Evolutionary conservation across 169 alveolate genomes (phyloP), one percentile per base, ranked within the genome.

Genomic region (Toxoplasma gondii): DNA sequence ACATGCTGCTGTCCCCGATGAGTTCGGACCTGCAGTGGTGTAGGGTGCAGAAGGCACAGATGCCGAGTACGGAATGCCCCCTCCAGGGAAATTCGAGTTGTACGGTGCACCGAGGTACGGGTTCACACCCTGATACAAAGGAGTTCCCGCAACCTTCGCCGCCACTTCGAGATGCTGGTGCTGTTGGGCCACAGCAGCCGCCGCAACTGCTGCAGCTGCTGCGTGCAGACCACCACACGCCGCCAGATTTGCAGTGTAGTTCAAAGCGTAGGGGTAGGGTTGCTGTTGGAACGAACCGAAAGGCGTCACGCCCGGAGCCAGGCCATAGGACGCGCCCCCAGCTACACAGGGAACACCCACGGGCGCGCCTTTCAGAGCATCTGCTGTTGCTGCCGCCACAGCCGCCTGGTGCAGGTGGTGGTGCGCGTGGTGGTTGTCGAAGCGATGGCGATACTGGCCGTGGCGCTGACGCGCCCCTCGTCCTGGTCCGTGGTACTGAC

Each of bases 101-200:
- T 78, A 78, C 87, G 87, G 53, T 19, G 87, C 87, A n/a, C 87
- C 87, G 87, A 78, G 41, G 87, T 38, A 78, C 43, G 45, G 87
- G 34, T 19, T 7, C 38, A 82, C 67, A 24, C 90, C 39, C 90
- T 38, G 90, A 38, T 82, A 82, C 67, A 82, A 16, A 36, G 90
- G 67, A 7, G 90, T 41, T 10, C 70, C 67, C 67, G 67, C 54
- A 82, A n/a, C 90, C 38, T 82, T 82, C 70, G 90, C 90, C 22
- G 90, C 90, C 36, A n/a, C 90, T 74, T 74, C 84, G 22, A 74
- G 84, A 12, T 74, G 84, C 84, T 74, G 84, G 27, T 74, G 84
- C 84, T 74, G 84, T 44, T 74, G 84, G 0, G 90, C 90, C 41
- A 82, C 67, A 19, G 90, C 90, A 12, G 90, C 67, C 38, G 90